These are phyloP conservation scores for Combretum micranthum DNA, from an alignment of 345 rosid genomes.

Conservation along the genomic window DNA sequence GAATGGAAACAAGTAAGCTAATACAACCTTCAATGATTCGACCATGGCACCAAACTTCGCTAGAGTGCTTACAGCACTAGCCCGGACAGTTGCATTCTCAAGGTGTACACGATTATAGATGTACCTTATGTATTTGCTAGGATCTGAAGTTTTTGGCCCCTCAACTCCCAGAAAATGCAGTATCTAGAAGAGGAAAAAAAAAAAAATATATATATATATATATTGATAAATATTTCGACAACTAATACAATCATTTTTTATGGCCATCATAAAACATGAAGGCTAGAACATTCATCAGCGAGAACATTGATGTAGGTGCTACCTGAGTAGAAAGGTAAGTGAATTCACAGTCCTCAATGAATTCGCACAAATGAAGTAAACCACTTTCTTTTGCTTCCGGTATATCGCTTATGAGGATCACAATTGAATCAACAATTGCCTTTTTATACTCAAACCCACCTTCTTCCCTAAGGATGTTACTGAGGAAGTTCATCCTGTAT, in stretches of 20 bases:
- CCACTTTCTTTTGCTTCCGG: slow-evolving; percentile 98
- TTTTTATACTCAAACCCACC: slow-evolving; percentile 99
- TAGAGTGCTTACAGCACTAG: slow-evolving; percentile 91
- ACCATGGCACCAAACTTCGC: slow-evolving; percentile 96
- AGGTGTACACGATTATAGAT: slow-evolving; percentile 96
- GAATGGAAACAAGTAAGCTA: not conserved
- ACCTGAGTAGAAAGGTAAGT: slow-evolving; percentile 99
- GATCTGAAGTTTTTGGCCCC: slow-evolving; percentile 94
- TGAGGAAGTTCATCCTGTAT: slow-evolving; percentile 93
- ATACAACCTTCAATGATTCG: slow-evolving; percentile 71
- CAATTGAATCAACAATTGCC: slow-evolving; percentile 96
- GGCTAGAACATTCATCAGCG: too few relatives aligned
- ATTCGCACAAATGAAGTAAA: slow-evolving; percentile 95
- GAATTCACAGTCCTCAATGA: slow-evolving; percentile 99
- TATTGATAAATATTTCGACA: not conserved
- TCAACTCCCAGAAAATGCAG: slow-evolving; percentile 96
- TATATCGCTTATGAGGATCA: slow-evolving; percentile 90
- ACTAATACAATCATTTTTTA: too few relatives aligned
- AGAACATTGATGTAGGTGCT: too few relatives aligned
- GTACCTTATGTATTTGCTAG: slow-evolving; percentile 92
- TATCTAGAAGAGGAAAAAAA: slow-evolving; percentile 38
- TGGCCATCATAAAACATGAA: too few relatives aligned
- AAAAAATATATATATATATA: not conserved
- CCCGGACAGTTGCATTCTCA: slow-evolving; percentile 97
- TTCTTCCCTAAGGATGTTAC: slow-evolving; percentile 99